Evolutionary conservation across 2,329 filamentous ascomycete genomes (phyloP), one percentile per base, ranked within the genome.

Genomic region (Fusarium napiforme): DNA sequence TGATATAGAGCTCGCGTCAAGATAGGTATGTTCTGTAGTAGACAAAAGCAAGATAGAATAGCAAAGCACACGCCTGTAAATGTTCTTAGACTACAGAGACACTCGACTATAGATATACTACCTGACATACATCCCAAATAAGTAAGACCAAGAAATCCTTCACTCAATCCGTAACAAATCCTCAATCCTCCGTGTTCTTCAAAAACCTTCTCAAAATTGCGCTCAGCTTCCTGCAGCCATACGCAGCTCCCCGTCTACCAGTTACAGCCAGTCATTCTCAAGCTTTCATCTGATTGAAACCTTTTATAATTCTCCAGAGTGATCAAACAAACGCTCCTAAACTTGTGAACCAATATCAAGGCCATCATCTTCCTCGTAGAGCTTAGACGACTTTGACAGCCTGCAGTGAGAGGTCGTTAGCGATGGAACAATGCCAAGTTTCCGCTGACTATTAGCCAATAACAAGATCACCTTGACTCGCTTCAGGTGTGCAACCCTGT

Each of bases 121-220:
- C 30, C 23, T 45, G 19, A 56, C 18, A 56, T 16, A 37, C 47
- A 28, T n/a, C 21, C 34, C 9, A 32, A 60, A 39, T 10, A 49
- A 28, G 5, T 12, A 49, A 28, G 5, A 36, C 23, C 19, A 67
- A 43, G 36, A 34, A 53, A 64, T 59, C 58, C 65, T 37, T 64
- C 67, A 39, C 58, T 61, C 30, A 52, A 69, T 36, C 19, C 19
- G 37, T 12, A 42, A 62, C 55, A 53, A 37, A 46, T 62, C 34
- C 47, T 36, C 10, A n/a, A 62, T 68, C 65, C 65, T 60, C 39
- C 43, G 9, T 26, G 7, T 36, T 30, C 30, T n/a, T 36, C 26
- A 42, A 37, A 43, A 73, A 66, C 69, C 65, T 70, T 73, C 70
- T 73, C 71, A 73, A 73, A 73, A n/a, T 40, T 37, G 49, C 66